These are phyloP conservation scores for Fusarium denticulatum DNA, from an alignment of 2,329 filamentous ascomycete genomes.

Conservation along the genomic window DNA sequence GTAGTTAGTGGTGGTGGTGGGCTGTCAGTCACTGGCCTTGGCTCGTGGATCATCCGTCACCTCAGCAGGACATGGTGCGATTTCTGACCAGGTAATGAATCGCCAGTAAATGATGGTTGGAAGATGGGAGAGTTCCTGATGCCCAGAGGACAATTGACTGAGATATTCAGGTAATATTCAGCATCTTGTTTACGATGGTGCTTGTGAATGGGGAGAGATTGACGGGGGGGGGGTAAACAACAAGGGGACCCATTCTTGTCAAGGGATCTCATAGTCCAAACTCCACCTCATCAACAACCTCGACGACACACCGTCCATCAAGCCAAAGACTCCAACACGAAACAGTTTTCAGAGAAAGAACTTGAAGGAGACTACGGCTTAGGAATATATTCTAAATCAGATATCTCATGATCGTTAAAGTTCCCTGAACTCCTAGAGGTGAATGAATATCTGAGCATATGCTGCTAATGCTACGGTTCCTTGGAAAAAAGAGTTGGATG, in stretches of 20 bases:
- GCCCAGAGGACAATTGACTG: not conserved
- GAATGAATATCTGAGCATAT: not conserved
- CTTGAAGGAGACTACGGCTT: not conserved
- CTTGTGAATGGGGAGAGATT: not conserved
- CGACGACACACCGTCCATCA: slow-evolving; percentile 32
- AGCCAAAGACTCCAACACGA: slow-evolving; percentile 21
- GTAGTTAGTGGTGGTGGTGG: slow-evolving; percentile 15
- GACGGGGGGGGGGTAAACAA: slow-evolving; percentile 10
- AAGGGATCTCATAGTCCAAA: slow-evolving; percentile 28
- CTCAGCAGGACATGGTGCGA: slow-evolving; percentile 18
- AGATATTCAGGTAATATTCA: not conserved
- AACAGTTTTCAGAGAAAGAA: slow-evolving; percentile 2
- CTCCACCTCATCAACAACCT: slow-evolving; percentile 31
- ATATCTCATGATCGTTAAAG: not conserved
- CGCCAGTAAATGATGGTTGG: not conserved
- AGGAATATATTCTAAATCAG: not conserved
- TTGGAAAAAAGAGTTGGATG: slow-evolving; percentile 31
- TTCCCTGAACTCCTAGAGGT: too few species aligned
- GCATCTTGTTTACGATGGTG: not conserved
- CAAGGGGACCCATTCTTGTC: slow-evolving; percentile 19
- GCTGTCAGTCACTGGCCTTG: slow-evolving; percentile 22
- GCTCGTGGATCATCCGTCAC: slow-evolving; percentile 22
- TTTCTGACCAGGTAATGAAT: not conserved
- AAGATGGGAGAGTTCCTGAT: not conserved
- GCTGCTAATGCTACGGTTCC: slow-evolving; percentile 3